Evolutionary conservation across 495 filamentous ascomycete species (phyloP), one percentile per base, ranked within the genome.

Genomic region (Tirmania nivea): DNA sequence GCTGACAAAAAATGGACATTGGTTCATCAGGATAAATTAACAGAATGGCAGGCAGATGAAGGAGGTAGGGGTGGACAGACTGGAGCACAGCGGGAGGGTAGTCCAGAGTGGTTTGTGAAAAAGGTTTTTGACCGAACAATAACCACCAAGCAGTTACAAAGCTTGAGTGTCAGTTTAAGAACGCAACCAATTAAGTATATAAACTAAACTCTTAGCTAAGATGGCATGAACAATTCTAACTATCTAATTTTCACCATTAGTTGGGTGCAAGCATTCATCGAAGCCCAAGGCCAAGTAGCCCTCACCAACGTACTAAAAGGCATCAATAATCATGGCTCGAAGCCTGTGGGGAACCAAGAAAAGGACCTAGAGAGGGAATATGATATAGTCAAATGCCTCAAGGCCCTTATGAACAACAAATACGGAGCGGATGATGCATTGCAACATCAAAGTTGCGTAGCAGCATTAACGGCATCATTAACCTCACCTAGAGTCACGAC

Each of bases 391-490:
- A 97, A 97, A 69, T 96, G 92, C 68, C 67, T 97, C 51, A 97
- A 96, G 68, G 85, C 86, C 49, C 67, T 96, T 49, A 92, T 96
- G 82, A 97, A 97, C 75, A 97, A 93, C 74, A 94, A 94, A 63
- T 96, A 89, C 68, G 90, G 90, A 48, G 92, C 90, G 34, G 92
- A 97, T 60, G 87, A 97, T 74, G 90, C 92, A n/a, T 72, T 97
- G 49, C 70, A 74, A 36, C 90, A 97, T 65, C 82, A 90, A 61
- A 79, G 84, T 60, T 83, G 95, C 55, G 79, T 95, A 53, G 81
- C 86, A 52, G 84, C 92, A 10, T 75, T 97, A 36, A 84, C 83
- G 52, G 89, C 78, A 49, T 93, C 85, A 21, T 70, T 97, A 48
- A 81, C 86, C 36, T 94, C 88, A 0, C 84, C 89, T 6, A 80